Conservation (phyloP, 768 basidiomycete genomes). For the Botryobasidium botryosum region DNA sequence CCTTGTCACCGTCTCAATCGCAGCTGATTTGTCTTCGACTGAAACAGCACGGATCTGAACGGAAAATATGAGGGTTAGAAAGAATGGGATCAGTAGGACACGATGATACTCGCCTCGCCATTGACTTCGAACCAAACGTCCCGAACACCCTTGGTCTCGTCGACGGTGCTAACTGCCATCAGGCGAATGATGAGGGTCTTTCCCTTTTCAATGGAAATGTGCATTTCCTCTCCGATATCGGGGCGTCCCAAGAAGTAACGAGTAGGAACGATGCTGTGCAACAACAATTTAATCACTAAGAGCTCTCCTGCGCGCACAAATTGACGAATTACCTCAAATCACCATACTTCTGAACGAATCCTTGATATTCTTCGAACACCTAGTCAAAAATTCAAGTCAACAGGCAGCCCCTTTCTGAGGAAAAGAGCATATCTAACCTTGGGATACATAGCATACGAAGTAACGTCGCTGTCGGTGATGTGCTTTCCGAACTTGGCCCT, state of each 20-base stretch:
- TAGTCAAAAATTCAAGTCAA: too few relatives aligned
- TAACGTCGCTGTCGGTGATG: constrained; percentile 85
- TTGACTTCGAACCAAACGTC: constrained; percentile 99
- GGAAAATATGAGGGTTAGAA: constrained; percentile 1
- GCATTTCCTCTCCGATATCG: constrained; percentile 86
- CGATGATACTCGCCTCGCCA: constrained; percentile 48
- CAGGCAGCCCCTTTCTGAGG: too few relatives aligned
- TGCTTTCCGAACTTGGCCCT: constrained; percentile 89
- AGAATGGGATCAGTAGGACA: neutral
- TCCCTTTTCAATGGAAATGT: constrained; percentile 88
- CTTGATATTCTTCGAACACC: constrained; percentile 96
- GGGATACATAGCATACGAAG: constrained; percentile 96
- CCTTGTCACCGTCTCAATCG: constrained; percentile 83
- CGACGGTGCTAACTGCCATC: constrained; percentile 87
- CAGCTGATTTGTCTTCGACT: constrained; percentile 94
- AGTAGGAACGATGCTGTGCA: constrained; percentile 71
- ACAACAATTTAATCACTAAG: constrained; percentile 10
- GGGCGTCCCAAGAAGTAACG: constrained; percentile 95
- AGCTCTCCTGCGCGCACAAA: neutral
- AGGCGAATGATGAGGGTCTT: constrained; percentile 94
- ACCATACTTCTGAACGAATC: constrained; percentile 89
- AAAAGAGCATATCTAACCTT: constrained; percentile 67
- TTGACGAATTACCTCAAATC: constrained; percentile 56
- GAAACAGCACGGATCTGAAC: constrained; percentile 78
- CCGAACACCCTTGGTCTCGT: constrained; percentile 78